Evolutionary conservation across 2,329 filamentous ascomycete genomes (phyloP), one percentile per base, ranked within the genome.

Genomic region (Monilinia laxa): DNA sequence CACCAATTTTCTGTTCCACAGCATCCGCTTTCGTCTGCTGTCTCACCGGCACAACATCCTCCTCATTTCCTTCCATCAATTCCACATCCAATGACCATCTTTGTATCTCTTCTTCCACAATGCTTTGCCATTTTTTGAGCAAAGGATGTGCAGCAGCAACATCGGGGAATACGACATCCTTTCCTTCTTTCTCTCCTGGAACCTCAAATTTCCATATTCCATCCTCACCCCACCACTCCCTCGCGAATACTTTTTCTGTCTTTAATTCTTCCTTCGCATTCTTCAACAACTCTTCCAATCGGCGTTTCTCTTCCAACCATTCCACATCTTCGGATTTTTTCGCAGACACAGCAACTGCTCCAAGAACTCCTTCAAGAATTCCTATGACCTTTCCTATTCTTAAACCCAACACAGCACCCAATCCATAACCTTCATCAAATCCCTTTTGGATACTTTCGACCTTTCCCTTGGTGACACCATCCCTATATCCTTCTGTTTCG

Each of bases 341-440:
- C 10, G 71, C 70, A 9, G 71, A 70, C 12, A 70, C 71, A 7
- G 71, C 70, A 28, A 68, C 75, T 12, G 87, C 85, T 18, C 80
- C 79, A 0, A 81, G 78, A 25, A 97, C 78, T 0, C 90, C 92
- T 74, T 96, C 91, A 7, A 97, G 75, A 4, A 91, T 80, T 0
- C 95, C 95, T 4, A 96, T 77, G 16, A 96, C 79, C 71, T 87
- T 87, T 0, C 95, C 95, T 0, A 88, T 89, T 38, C 84, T 83
- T 70, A 90, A 77, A 0, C 94, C 95, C 40, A 98, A 80, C 62
- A 89, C 87, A 0, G 92, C 93, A 16, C 95, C 95, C 0, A 98
- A 82, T 18, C 87, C 83, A 76, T 93, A 98, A 0, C 94, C 94
- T 70, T 94, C 91, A 76, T 99, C 95, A 75, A 99, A 98, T 0